Evolutionary conservation across 2,329 filamentous ascomycete genomes (phyloP), one percentile per base, ranked within the genome.

Genomic region (Neospermospora avenae): DNA sequence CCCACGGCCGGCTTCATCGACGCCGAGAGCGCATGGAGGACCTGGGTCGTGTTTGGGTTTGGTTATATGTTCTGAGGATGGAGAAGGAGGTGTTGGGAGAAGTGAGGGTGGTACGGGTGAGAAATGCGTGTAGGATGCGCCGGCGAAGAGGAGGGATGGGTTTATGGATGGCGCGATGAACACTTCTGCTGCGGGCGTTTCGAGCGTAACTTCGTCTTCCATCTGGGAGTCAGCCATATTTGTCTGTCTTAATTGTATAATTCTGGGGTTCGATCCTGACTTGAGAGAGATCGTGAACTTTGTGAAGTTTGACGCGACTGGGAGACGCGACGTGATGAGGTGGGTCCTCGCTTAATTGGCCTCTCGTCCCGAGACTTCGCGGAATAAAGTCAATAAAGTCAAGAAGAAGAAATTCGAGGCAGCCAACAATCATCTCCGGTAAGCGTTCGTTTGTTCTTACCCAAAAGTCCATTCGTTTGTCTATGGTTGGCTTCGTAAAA

Each of bases 1-100:
- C 1, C 93, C 93, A 70, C 93, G 86, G 48, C 93, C 93, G 67
- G 93, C 93, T 79, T 98, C 93, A 74, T 98, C 93, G 54, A 98
- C 88, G 63, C 93, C 93, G 22, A 98, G 81, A 20, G 89, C 87
- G 75, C 90, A 95, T 71, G 86, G 82, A 59, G 80, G 82, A 18
- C 74, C 75, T 46, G 76, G 69, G 62, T 44, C 48, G 68, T 56
- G 48, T 44, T 18, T 64, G 55, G 45, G 37, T 46, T 53, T 20
- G 45, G 25, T 49, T n/a, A 46, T 24, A 31, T 18, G 25, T 20
- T 22, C 18, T 18, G 35, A 24, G n/a, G 49, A 34, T 18, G 49
- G 35, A 14, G 57, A 48, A 63, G 44, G 18, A 59, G 45, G 37
- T 61, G 70, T 65, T 20, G 77, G 65, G 62, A 80, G 80, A 55